These are phyloP conservation scores for Pseudocercospora eumusae DNA, from an alignment of 2,329 filamentous ascomycete genomes.

Conservation along the genomic window DNA sequence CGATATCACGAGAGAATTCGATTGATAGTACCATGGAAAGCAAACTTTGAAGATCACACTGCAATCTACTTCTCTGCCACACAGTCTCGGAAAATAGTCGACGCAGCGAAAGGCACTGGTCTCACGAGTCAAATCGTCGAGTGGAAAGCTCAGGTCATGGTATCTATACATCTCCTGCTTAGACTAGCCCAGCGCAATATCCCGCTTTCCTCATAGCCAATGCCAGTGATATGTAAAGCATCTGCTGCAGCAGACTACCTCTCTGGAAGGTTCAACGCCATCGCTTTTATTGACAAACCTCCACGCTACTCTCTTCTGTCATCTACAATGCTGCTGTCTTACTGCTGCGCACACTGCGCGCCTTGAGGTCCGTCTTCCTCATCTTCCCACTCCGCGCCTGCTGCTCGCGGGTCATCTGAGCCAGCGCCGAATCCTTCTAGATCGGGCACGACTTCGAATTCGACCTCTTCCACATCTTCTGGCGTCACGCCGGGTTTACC, in stretches of 20 bases:
- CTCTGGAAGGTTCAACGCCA: not conserved
- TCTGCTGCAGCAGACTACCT: not conserved
- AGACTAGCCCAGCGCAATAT: not conserved
- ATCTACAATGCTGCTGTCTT: slow-evolving; percentile 32
- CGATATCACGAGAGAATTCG: not conserved
- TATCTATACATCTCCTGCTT: not conserved
- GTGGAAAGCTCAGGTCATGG: not conserved
- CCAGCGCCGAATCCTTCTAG: slow-evolving; percentile 80
- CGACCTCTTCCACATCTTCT: slow-evolving; percentile 81
- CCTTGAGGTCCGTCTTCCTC: slow-evolving; percentile 61
- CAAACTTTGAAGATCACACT: not conserved
- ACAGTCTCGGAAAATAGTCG: no score
- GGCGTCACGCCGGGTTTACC: slow-evolving; percentile 53
- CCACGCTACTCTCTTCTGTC: not conserved
- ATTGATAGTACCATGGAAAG: not conserved
- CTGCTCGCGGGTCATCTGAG: slow-evolving; percentile 66
- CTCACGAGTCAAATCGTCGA: no score
- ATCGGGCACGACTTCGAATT: slow-evolving; percentile 79
- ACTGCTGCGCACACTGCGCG: slow-evolving; percentile 74
- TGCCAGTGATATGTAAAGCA: not conserved
- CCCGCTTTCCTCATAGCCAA: not conserved
- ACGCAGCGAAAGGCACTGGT: no score
- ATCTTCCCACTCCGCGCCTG: slow-evolving; percentile 69
- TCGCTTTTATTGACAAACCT: not conserved
- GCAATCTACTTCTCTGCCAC: no score